Evolutionary conservation across 306 rosid species (phyloP).

Genomic region (Quercus aquifolioides): DNA sequence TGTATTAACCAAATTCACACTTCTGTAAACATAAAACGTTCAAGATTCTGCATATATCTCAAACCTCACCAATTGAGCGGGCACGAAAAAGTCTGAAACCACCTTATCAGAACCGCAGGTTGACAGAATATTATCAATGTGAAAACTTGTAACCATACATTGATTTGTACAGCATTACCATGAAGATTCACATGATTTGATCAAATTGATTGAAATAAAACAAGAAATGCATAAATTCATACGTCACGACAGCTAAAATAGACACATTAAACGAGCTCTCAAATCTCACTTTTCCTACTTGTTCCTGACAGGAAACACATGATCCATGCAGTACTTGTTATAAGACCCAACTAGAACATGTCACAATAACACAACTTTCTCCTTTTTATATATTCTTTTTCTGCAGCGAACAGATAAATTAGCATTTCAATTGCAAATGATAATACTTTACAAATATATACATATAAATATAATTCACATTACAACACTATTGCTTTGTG

Average conservation of each 20-base stretch:
- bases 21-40: too few relatives aligned
- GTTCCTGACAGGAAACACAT: not conserved
- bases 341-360: not conserved
- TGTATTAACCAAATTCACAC: too few relatives aligned
- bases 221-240: not conserved
- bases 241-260: not conserved
- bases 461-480: constrained; percentile 55
- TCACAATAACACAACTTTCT: not conserved
- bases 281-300: not conserved
- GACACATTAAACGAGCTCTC: not conserved
- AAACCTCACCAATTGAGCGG: too few relatives aligned
- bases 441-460: constrained; percentile 59
- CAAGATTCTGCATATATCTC: too few relatives aligned
- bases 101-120: too few relatives aligned
- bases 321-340: not conserved
- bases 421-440: constrained; percentile 46
- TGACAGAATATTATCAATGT: too few relatives aligned
- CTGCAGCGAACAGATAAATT: constrained; percentile 24
- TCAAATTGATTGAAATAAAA: not conserved
- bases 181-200: not conserved
- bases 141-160: not conserved
- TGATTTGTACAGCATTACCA: not conserved
- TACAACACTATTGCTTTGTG: constrained; percentile 26
- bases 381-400: not conserved
- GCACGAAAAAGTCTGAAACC: too few relatives aligned